phyloP scores from a whole-genome alignment of 495 filamentous ascomycete genomes.

The Clohesyomyces aquaticus region DNA sequence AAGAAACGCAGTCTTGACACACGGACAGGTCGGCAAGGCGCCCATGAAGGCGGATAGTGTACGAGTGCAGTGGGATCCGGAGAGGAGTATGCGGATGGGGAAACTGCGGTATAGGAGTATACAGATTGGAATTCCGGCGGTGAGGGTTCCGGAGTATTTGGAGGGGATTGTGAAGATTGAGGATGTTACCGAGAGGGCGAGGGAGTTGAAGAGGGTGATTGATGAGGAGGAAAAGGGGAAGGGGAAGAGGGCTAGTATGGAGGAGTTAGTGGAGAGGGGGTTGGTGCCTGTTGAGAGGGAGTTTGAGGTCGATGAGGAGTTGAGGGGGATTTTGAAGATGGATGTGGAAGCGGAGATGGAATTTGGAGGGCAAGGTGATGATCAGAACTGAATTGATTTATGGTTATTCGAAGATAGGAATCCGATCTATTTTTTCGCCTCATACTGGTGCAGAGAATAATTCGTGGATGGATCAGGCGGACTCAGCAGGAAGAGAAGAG shows the following conservation, averaged over 20 bases:
- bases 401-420: too few relatives aligned
- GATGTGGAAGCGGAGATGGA: too few relatives aligned
- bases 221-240: conserved; percentile 47
- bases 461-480: too few relatives aligned
- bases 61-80: conserved; percentile 66
- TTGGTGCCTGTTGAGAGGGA: conserved; percentile 54
- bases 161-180: conserved; percentile 59
- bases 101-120: conserved; percentile 57
- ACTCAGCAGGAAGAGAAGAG: too few relatives aligned
- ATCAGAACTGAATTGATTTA: too few relatives aligned
- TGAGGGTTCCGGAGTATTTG: conserved; percentile 51
- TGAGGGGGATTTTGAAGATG: conserved; percentile 40
- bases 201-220: conserved; percentile 52
- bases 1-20: conserved; percentile 16
- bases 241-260: conserved; percentile 15
- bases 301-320: conserved; percentile 50
- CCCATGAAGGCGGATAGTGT: conserved; percentile 53
- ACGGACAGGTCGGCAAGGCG: conserved; percentile 46
- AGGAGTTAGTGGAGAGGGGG: conserved; percentile 48
- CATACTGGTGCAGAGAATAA: too few relatives aligned
- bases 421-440: too few relatives aligned
- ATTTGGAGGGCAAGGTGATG: too few relatives aligned
- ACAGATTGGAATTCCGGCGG: conserved; percentile 61
- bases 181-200: conserved; percentile 61
- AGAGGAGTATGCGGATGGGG: conserved; percentile 52